Evolutionary conservation across 208 protist genomes (phyloP), one percentile per base, ranked within the genome.

Genomic region (Acanthamoeba polyphaga): DNA sequence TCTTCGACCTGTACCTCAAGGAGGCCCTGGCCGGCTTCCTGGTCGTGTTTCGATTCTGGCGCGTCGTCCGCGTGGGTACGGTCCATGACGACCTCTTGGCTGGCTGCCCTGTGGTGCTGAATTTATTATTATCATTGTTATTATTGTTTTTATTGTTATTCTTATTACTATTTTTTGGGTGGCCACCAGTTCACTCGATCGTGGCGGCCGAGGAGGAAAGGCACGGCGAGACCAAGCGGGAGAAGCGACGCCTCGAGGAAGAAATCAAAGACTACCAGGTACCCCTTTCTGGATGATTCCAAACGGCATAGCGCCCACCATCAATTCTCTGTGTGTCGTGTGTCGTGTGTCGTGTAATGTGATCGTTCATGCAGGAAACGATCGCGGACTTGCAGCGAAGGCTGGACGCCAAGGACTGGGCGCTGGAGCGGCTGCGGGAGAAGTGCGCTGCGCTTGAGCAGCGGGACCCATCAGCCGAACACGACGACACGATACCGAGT

Each of bases 1-100:
- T 74, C 66, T 74, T 74, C 19, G 66, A 74, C 29, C 66, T 74
- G n/a, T 74, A 74, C 29, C 66, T 74, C 66, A 74, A 74, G 66
- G 66, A 74, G 66, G 66, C 66, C 66, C 29, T 74, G 29, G 66
- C 66, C n/a, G 29, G 66, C 66, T 74, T 74, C 10, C 29, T 74
- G 10, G 66, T 74, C 66, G 66, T 74, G 29, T 74, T 74, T 19
- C 66, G 66, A 19, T 74, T 74, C 66, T 74, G 66, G 66, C 66
- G 66, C 6, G 66, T 74, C n/a, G 29, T 74, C 2, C 66, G 66
- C 66, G 66, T 74, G n/a, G 66, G 66, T 74, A 38, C 66, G 9
- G 66, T 22, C 34, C 1, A 38, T 38, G 34, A 38, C 34, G 34
- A 38, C n/a, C n/a, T n/a, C n/a, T n/a, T n/a, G n/a, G n/a, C n/a